Base-by-base conservation (phyloP, 1,139 yeast genomes). In the Suhomyces chickasaworum region DNA sequence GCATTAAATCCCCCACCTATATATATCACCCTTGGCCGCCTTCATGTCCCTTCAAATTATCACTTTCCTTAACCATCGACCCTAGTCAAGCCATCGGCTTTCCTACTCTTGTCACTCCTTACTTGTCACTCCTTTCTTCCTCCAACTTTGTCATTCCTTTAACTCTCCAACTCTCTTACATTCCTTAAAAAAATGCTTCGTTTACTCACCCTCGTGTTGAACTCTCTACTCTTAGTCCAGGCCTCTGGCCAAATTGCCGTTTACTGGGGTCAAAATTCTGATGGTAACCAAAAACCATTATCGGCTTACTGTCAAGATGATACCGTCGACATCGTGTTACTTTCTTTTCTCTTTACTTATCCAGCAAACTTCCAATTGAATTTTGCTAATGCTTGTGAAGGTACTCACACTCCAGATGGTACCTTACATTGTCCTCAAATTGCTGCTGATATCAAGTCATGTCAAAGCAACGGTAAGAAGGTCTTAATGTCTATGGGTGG, bases 211-310 rank as follows among this genome's bases (percentile, higher is more conserved):
- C 41, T 45, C 37, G 37, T 42, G 40, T 42, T 47, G 10, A 39
- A 40, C 23, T 25, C 46, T n/a, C 46, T 42, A 36, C 38, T 41
- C 22, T 42, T 42, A 41, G 54, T 27, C 21, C 36, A 41, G 50
- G 58, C 43, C 48, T 52, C 45, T 33, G 46, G 46, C 25, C 51
- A 54, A 56, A 81, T 89, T 40, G 96, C 85, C 25, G 77, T 88
- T 13, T 89, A 89, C 68, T 90, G 97, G 97, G 97, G 97, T 39
- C 97, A 90, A 68, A 81, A 84, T 59, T 83, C 95, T 15, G 86
- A 81, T 27, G 89, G 89, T n/a, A 61, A 80, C 36, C 96, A 90
- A 64, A 72, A 80, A 50, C 64, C 78, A 13, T 73, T 91, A 47
- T 73, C 84, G 7, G 66, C 74, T 47, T 89, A 89, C 70, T 91